phyloP scores from a whole-genome alignment of 2,329 filamentous ascomycete genomes.

The Colletotrichum melonis region DNA sequence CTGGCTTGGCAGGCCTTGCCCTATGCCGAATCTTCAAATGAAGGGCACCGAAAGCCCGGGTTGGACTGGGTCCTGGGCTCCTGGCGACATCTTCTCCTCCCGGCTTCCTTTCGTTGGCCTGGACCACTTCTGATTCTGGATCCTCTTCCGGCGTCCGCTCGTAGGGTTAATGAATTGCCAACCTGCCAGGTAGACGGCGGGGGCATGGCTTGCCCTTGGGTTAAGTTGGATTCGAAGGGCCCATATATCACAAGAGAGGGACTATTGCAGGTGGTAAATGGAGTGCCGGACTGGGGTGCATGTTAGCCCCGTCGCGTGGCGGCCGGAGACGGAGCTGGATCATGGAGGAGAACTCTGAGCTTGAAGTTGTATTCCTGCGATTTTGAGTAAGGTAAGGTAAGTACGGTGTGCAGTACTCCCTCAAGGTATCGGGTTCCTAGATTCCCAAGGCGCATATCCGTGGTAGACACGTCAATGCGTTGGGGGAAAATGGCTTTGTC shows the following conservation, averaged over 20 bases:
- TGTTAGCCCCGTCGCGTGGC: neutral
- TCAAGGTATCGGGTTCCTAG: neutral
- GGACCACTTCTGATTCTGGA: neutral
- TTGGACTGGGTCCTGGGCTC: conserved; percentile 2
- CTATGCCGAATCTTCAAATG: neutral
- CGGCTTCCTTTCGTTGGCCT: conserved; percentile 1
- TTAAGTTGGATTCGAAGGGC: conserved; percentile 1
- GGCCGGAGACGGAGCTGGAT: neutral
- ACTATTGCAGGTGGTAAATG: neutral
- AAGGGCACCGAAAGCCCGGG: conserved; percentile 10
- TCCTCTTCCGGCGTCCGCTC: conserved; percentile 1
- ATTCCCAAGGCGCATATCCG: neutral
- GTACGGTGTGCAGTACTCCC: neutral
- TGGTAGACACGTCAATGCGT: neutral
- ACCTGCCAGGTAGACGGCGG: neutral
- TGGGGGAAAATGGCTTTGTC: neutral
- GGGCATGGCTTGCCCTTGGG: neutral
- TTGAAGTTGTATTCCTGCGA: too few species aligned
- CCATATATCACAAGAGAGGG: conserved; percentile 8
- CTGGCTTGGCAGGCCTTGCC: neutral
- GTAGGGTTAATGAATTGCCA: neutral
- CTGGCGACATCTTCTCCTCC: conserved; percentile 1
- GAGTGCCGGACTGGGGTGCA: conserved; percentile 28
- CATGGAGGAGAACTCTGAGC: neutral
- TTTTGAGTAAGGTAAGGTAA: too few species aligned